Conservation (phyloP, 495 filamentous ascomycete species). For the Daldinia loculata region DNA sequence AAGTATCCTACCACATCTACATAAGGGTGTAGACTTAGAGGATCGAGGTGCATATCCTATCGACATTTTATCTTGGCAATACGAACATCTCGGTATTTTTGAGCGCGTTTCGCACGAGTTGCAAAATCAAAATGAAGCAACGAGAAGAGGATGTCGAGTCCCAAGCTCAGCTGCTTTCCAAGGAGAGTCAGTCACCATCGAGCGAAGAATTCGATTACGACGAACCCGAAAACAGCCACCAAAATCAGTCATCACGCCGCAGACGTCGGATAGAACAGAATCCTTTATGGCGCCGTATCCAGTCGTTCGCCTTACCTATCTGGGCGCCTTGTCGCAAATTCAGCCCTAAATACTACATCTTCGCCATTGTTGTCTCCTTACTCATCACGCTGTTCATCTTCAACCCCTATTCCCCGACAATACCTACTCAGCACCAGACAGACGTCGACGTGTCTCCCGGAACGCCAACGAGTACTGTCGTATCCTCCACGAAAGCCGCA, state of each 20-base stretch:
- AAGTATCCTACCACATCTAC: neutral
- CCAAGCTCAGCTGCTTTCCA: constrained; percentile 32
- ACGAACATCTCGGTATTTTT: neutral
- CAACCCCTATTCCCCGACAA: constrained; percentile 38
- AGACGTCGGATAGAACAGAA: constrained; percentile 13
- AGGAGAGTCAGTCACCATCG: constrained; percentile 27
- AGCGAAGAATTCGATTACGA: constrained; percentile 43
- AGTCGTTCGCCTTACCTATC: constrained; percentile 32
- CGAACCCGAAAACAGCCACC: constrained; percentile 23
- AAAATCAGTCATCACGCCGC: constrained; percentile 26
- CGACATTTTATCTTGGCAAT: constrained; percentile 1
- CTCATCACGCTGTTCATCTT: constrained; percentile 38
- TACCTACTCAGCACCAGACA: constrained; percentile 31
- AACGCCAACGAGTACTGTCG: neutral
- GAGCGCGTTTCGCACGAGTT: constrained; percentile 3
- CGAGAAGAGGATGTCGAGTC: constrained; percentile 42
- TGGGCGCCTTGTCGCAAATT: constrained; percentile 42
- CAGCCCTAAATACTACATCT: constrained; percentile 35
- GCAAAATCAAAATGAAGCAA: constrained; percentile 32
- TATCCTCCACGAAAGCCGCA: constrained; percentile 2
- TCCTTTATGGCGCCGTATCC: constrained; percentile 38
- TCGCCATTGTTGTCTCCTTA: constrained; percentile 32
- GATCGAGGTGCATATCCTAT: constrained; percentile 2
- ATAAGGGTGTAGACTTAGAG: neutral
- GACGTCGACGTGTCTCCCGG: constrained; percentile 25